A percentile compares a stretch with the other conserved stretches of the same genome.
phyloP scores from a whole-genome alignment of 805 yeast species.

The Pichia rugopelliculosa region DNA sequence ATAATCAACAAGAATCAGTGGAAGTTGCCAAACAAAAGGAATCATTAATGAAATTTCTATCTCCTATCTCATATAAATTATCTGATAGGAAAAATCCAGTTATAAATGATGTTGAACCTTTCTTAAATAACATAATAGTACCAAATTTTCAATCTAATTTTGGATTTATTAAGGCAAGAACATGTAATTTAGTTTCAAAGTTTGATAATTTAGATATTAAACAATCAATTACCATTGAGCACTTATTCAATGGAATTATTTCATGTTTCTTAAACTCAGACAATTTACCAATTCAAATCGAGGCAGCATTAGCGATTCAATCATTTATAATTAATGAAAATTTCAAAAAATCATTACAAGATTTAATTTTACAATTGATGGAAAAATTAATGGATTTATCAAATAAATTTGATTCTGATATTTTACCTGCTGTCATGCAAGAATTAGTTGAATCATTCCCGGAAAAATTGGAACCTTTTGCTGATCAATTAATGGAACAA shows the following conservation, averaged over 20 bases:
- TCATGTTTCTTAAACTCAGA: slow-evolving; percentile 37
- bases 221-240: slow-evolving; percentile 29
- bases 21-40: slow-evolving; percentile 63
- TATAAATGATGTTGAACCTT: slow-evolving; percentile 56
- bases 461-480: slow-evolving; percentile 87
- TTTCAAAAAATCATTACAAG: slow-evolving; percentile 61
- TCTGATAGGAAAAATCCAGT: slow-evolving; percentile 50
- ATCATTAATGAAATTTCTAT: slow-evolving; percentile 72
- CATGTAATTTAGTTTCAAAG: slow-evolving; percentile 57
- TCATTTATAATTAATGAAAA: slow-evolving; percentile 58
- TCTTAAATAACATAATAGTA: slow-evolving; percentile 54
- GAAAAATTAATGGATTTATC: slow-evolving; percentile 67
- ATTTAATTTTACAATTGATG: slow-evolving; percentile 74
- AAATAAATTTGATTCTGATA: slow-evolving; percentile 78
- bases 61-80: slow-evolving; percentile 58
- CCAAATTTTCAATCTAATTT: slow-evolving; percentile 60
- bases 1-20: slow-evolving; percentile 31
- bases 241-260: slow-evolving; percentile 41
- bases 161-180: slow-evolving; percentile 69
- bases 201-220: slow-evolving; percentile 55
- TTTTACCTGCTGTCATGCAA: slow-evolving; percentile 86
- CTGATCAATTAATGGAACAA: slow-evolving; percentile 52
- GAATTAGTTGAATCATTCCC: slow-evolving; percentile 88
- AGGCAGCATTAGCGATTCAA: slow-evolving; percentile 82
- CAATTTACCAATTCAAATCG: slow-evolving; percentile 66